Conservation (phyloP, 352 stramenopile species). For the Phytophthora tentaculata region DNA sequence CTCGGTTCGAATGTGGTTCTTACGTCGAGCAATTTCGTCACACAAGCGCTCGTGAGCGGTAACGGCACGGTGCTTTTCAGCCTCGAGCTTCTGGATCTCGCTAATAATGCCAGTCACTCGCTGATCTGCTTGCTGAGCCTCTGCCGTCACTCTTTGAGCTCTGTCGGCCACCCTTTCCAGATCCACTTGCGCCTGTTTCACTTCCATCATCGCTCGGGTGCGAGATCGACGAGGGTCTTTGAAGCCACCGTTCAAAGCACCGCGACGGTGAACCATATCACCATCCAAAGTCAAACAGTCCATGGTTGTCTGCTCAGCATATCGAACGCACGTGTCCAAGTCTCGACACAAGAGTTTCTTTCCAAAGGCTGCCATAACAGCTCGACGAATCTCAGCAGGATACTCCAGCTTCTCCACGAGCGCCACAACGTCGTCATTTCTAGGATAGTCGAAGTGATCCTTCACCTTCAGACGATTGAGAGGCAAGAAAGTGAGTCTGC, state of each 20-base stretch:
- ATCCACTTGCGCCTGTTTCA: conserved; percentile 76
- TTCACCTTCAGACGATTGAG: conserved; percentile 92
- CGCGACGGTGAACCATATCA: conserved; percentile 97
- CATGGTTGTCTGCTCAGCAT: conserved; percentile 89
- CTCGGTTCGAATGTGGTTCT: conserved; percentile 75
- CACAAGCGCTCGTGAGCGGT: conserved; percentile 77
- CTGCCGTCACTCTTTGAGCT: conserved; percentile 86
- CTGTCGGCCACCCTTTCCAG: conserved; percentile 75
- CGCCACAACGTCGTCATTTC: conserved; percentile 84
- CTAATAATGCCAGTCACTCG: conserved; percentile 84
- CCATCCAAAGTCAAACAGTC: conserved; percentile 99
- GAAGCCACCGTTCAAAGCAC: conserved; percentile 97
- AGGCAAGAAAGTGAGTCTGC: conserved; percentile 98
- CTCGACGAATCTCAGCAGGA: conserved; percentile 85
- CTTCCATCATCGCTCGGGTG: conserved; percentile 83
- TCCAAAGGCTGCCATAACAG: conserved; percentile 96
- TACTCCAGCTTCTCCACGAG: conserved; percentile 90
- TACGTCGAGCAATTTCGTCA: conserved; percentile 82
- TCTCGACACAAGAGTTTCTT: conserved; percentile 97
- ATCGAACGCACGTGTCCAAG: conserved; percentile 89
- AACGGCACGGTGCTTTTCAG: conserved; percentile 79
- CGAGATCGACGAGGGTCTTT: conserved; percentile 90
- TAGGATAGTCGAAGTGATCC: conserved; percentile 74
- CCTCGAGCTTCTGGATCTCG: conserved; percentile 85
- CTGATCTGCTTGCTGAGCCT: conserved; percentile 91